Evolutionary conservation across 2,329 filamentous ascomycete species (phyloP), one percentile per base, ranked within the genome.

Genomic region (Thielaviopsis euricoi): DNA sequence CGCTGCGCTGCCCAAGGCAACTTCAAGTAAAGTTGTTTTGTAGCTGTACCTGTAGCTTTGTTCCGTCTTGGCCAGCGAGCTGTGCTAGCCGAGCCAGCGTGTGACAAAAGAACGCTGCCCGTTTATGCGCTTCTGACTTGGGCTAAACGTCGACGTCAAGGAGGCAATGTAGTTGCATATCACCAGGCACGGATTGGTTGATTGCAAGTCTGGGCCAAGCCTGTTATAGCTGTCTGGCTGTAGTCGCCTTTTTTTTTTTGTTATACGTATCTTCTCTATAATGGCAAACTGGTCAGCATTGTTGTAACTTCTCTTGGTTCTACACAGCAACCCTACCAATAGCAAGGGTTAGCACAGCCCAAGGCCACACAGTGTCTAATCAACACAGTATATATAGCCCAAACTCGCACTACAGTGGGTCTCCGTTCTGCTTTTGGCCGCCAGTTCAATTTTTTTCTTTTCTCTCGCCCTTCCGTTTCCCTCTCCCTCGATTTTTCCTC

Each of bases 401-500:
- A 26, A 13, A 29, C n/a, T 25, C 48, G 29, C 51, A 54, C 55
- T 52, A 12, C 10, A 46, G 51, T 60, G 55, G 58, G 50, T 37
- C 55, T 26, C 29, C 26, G 37, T 57, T 46, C 33, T 59, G 53
- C 37, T 56, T 52, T 56, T 52, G 43, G 51, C 49, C 58, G 33
- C 58, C 55, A 52, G 52, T 57, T 60, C 43, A 48, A 48, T 60
- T 57, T 56, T 60, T 60, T 56, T 50, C 53, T 59, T 52, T 59
- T 59, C 58, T 56, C 50, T 59, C 49, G 53, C 49, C 54, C 43
- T 48, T 48, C 43, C 37, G 58, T 55, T 40, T 50, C 58, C 58
- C 52, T 57, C 55, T 60, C 58, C 58, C 58, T 60, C 58, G 58
- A 57, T 52, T 57, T 58, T 60, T 60, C 50, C 58, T 60, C 58